Base-by-base conservation (phyloP, 805 yeast species). In the Starmerella powellii region DNA sequence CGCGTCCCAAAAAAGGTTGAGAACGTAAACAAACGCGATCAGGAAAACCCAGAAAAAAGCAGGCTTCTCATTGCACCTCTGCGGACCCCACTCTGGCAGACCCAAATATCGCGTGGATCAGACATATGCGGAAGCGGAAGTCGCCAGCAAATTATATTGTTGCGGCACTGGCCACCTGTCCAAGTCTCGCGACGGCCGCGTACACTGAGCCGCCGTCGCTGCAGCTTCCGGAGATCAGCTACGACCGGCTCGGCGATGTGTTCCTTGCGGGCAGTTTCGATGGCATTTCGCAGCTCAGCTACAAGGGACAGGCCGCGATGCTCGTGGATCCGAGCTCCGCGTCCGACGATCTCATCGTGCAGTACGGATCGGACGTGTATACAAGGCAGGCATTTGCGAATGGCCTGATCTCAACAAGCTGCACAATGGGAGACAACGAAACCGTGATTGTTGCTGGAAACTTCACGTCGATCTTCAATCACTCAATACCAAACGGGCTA, bases 241-340 rank as follows among this genome's bases (percentile, higher is more conserved):
- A 27, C 27, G 37, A 20, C 11, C 20, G 17, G 28, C 38, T 51
- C 6, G 53, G 54, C 13, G 43, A 46, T 24, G 37, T 51, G 4
- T 29, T 40, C 4, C 36, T 51, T 13, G 44, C 40, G 8, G 55
- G 55, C 8, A 37, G 27, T 12, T 51, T 47, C 15, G 42, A 39
- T 38, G 66, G 65, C 12, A 51, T 66, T 12, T 56, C 71, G 4
- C 47, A 42, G 13, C 59, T 61, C 47, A 37, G 48, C 20, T 68
- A 64, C 44, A 45, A 44, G 12, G 70, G 68, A 10, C 61, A 62
- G 29, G 59, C 61, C 18, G 54, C 62, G 38, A 54, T 59, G 15
- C 46, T 51, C n/a, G 17, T 19, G 23, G 31, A 40, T 8, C 47
- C 51, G 10, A 24, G 12, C 3, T 12, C 31, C 3, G 29, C 11